Base-by-base conservation (phyloP, 2,329 filamentous ascomycete genomes). In the Ascochyta fabae region DNA sequence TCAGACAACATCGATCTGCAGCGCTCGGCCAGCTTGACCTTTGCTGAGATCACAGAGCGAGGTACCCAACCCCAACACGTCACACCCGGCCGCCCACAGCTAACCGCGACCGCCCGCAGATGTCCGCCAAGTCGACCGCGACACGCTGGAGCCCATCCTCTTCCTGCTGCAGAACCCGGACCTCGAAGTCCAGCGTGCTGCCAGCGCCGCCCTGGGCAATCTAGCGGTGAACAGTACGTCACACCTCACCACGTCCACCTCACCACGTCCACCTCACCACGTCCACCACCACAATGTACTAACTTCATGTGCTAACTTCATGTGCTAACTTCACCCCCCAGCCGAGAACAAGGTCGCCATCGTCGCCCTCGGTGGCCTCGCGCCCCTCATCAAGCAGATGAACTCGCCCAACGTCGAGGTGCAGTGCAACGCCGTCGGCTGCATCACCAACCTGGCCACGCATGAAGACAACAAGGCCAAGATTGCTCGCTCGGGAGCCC, bases 381-480 rank as follows among this genome's bases (percentile, higher is more conserved):
- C 88, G 48, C 94, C 95, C 48, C 84, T 99, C 57, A 99, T 98
- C 78, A 89, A 91, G 64, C 95, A 99, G 79, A 99, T 99, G 95
- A 92, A 96, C 79, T 98, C 94, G 53, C 86, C 89, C 42, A 99
- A 99, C 69, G 95, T 99, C 66, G 95, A 99, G 76, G 95, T 99
- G 24, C 95, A 99, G 78, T 99, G 95, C 82, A 99, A 99, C 77
- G 95, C 95, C 39, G 95, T 99, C 58, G 95, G 95, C 47, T 99
- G 95, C 80, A 99, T 99, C 76, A 99, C 95, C 41, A 99, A 99
- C 74, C 80, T 99, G 53, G 95, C 95, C 50, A 99, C 95, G 3
- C 95, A 99, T 72, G 95, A 99, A 79, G 95, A 98, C 68, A 99
- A 99, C 81, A 99, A 99, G 80, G 93, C 95, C 55, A 97, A 96